Evolutionary conservation across 1,139 yeast species (phyloP), one percentile per base, ranked within the genome.

Genomic region (Magnusiomyces ingens): DNA sequence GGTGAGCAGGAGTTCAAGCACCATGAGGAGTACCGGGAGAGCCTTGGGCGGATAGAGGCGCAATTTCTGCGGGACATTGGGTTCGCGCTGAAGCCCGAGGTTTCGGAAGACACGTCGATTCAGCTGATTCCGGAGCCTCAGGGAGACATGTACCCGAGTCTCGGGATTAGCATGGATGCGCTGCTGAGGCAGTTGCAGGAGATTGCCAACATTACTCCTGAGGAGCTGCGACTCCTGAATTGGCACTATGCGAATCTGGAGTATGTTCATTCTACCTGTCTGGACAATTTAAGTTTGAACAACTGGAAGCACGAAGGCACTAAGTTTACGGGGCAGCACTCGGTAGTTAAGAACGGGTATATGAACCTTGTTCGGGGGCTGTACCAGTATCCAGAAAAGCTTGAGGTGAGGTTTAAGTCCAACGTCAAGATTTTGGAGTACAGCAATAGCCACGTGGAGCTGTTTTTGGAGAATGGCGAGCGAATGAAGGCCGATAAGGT

Each of bases 201-300:
- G 12, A 54, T 71, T 36, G 64, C 71, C 2, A 65, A 70, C 19
- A 59, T 73, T 29, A 61, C 66, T 4, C 67, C 66, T 2, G 63
- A 65, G 46, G 77, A 74, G 51, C 50, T 67, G 40, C 63, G 70
- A 5, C 60, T 73, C 1, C 58, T 73, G 40, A 70, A 69, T 52
- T 73, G 77, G 77, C 71, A 74, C 50, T 65, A 66, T 50, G 75
- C 76, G 8, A 73, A 72, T 54, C 63, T 73, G 45, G 77, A 73
- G 60, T 70, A 69, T 58, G 61, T 65, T n/a, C 64, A 67, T 45
- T 76, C 75, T 17, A 66, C 73, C 13, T 59, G 64, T 26, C 60
- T 71, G 21, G 67, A 71, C 50, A 61, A 67, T 40, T 64, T 73
- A 11, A 67, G 75, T 52, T 61, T 73, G 41, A 62, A 69, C 13